Conservation (phyloP, 2,329 filamentous ascomycete species). For the Stemphylium beticola region DNA sequence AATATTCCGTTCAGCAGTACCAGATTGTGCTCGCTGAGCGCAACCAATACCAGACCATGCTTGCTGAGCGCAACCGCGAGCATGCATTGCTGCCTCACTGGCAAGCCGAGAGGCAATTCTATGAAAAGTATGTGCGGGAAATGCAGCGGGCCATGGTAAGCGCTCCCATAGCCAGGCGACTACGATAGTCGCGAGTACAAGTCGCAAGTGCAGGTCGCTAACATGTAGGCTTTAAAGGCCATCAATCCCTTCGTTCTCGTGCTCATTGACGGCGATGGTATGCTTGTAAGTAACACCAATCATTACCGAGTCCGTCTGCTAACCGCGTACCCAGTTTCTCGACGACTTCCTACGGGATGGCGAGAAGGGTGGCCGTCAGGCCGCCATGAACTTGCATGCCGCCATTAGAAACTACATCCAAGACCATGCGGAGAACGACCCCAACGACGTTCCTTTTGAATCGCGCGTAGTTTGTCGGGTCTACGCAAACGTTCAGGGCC, state of each 20-base stretch:
- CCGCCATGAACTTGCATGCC: constrained; percentile 57
- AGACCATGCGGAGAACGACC: constrained; percentile 48
- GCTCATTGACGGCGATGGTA: constrained; percentile 62
- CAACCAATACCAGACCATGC: constrained; percentile 36
- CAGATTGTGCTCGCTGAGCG: constrained; percentile 31
- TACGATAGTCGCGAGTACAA: background rate
- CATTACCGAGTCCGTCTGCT: background rate
- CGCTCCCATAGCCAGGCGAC: background rate
- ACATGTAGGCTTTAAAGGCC: constrained; percentile 1
- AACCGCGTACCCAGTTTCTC: constrained; percentile 48
- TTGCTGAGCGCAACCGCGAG: constrained; percentile 34
- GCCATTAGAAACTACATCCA: constrained; percentile 54
- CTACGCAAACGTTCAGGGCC: constrained; percentile 60
- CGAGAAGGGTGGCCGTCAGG: constrained; percentile 60
- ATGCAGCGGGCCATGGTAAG: constrained; percentile 38
- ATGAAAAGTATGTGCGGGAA: constrained; percentile 21
- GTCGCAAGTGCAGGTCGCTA: background rate
- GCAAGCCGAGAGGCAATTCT: constrained; percentile 30
- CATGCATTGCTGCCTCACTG: constrained; percentile 24
- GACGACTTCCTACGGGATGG: constrained; percentile 58
- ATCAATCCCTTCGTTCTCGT: constrained; percentile 60
- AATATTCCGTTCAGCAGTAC: constrained; percentile 44
- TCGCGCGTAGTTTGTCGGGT: constrained; percentile 59
- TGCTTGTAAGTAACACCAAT: constrained; percentile 46
- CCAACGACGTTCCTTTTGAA: constrained; percentile 48